Evolutionary conservation across 192 early-diverging fungal genomes (phyloP).

Genomic region (Mortierella antarctica): DNA sequence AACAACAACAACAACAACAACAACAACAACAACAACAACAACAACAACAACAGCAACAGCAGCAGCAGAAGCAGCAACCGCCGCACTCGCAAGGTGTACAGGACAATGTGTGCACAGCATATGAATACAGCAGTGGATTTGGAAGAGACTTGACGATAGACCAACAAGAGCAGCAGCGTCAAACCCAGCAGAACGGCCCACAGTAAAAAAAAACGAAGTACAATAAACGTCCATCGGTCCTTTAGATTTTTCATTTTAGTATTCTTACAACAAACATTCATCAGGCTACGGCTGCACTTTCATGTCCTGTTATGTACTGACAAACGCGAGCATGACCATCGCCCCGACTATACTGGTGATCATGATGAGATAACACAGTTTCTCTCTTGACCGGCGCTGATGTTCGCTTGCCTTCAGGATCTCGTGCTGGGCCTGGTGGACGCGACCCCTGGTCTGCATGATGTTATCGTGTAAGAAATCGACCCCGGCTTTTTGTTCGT

Average conservation of each 20-base stretch:
- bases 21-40: background rate
- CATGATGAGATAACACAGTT: conserved; percentile 37
- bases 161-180: background rate
- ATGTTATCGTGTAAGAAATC: conserved; percentile 53
- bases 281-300: background rate
- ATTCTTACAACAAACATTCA: background rate
- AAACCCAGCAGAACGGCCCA: background rate
- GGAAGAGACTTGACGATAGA: background rate
- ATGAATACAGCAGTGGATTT: background rate
- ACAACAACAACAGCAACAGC: background rate
- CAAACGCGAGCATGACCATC: conserved; percentile 31
- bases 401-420: conserved; percentile 45
- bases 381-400: conserved; percentile 39
- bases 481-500: conserved; percentile 30
- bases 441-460: conserved; percentile 31
- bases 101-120: no score
- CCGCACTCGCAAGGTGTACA: background rate
- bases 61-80: background rate
- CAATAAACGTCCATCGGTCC: no score
- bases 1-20: background rate
- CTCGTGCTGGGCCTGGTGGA: conserved; percentile 36
- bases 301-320: conserved; percentile 1
- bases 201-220: background rate
- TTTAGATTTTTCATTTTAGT: background rate
- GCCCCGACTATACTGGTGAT: conserved; percentile 34